Conservation (phyloP, 2,329 filamentous ascomycete species). For the Microcyclospora tardicrescens region DNA sequence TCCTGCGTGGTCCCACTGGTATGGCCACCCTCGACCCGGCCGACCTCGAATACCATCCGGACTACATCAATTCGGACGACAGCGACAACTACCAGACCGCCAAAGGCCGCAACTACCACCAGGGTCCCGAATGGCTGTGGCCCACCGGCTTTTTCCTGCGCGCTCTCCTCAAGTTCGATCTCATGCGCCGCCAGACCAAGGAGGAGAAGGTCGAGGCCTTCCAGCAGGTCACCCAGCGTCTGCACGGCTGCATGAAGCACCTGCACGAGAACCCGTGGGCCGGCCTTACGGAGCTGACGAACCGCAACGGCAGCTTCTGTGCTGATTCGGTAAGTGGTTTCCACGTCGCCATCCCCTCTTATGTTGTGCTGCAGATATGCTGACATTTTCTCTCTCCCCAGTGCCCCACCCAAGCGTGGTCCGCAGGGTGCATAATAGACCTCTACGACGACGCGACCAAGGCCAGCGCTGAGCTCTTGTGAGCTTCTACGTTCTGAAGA, state of each 20-base stretch:
- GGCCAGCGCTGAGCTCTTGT: slow-evolving; percentile 6
- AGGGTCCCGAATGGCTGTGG: slow-evolving; percentile 97
- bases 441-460: slow-evolving; percentile 74
- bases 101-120: slow-evolving; percentile 95
- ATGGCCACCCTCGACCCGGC: slow-evolving; percentile 92
- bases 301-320: slow-evolving; percentile 75
- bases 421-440: slow-evolving; percentile 84
- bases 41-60: slow-evolving; percentile 85
- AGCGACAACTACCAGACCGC: slow-evolving; percentile 79
- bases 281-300: slow-evolving; percentile 82
- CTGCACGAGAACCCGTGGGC: slow-evolving; percentile 75
- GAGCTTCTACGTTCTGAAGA: too few species aligned
- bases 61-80: slow-evolving; percentile 93
- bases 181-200: slow-evolving; percentile 52
- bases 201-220: slow-evolving; percentile 74
- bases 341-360: neutral
- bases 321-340: slow-evolving; percentile 61
- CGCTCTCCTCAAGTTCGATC: slow-evolving; percentile 79
- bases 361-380: neutral
- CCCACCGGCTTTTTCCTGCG: slow-evolving; percentile 91
- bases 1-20: slow-evolving; percentile 73
- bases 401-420: slow-evolving; percentile 95
- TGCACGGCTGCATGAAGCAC: slow-evolving; percentile 73
- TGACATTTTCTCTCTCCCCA: slow-evolving; percentile 23
- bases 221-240: slow-evolving; percentile 78